phyloP scores from a whole-genome alignment of 371 early-diverging fungal genomes.

The Mortierella sp. region DNA sequence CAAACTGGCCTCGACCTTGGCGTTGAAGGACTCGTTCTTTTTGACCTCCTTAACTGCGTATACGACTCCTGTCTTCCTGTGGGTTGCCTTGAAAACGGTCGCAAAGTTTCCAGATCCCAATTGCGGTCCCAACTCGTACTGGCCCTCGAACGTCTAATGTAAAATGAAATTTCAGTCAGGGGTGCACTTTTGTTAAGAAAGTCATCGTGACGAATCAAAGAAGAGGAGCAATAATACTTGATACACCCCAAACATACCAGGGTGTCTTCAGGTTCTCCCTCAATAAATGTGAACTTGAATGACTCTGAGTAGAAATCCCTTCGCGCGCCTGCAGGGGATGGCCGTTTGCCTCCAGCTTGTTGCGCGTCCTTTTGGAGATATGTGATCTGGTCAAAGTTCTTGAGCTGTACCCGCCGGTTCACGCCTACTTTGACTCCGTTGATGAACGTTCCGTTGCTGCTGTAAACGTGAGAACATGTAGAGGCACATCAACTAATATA shows the following conservation, averaged over 20 bases:
- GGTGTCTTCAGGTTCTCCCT: slow-evolving; percentile 26
- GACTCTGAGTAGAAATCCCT: not conserved
- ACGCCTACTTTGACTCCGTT: slow-evolving; percentile 70
- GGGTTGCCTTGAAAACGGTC: slow-evolving; percentile 66
- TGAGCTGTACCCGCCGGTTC: slow-evolving; percentile 67
- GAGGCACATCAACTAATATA: slow-evolving; percentile 23
- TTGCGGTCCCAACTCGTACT: slow-evolving; percentile 61
- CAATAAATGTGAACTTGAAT: slow-evolving; percentile 58
- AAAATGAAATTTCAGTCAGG: not conserved
- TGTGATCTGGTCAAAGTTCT: slow-evolving; percentile 76
- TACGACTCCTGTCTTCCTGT: slow-evolving; percentile 60
- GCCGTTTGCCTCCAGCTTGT: not conserved
- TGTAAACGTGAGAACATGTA: slow-evolving; percentile 47
- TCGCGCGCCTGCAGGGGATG: not conserved
- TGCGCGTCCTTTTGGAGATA: slow-evolving; percentile 52
- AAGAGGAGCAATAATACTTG: not conserved
- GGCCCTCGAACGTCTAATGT: slow-evolving; percentile 68
- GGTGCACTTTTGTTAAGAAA: slow-evolving; percentile 34
- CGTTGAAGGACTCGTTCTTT: slow-evolving; percentile 64
- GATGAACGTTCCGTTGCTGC: slow-evolving; percentile 85
- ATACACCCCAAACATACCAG: slow-evolving; percentile 26
- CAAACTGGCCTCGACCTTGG: slow-evolving; percentile 73
- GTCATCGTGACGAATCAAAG: slow-evolving; percentile 21
- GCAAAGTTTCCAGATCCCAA: slow-evolving; percentile 82
- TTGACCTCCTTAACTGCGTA: slow-evolving; percentile 80